These are phyloP conservation scores for Francoa sonchifolia DNA, from an alignment of 441 rosid species.

Conservation along the genomic window DNA sequence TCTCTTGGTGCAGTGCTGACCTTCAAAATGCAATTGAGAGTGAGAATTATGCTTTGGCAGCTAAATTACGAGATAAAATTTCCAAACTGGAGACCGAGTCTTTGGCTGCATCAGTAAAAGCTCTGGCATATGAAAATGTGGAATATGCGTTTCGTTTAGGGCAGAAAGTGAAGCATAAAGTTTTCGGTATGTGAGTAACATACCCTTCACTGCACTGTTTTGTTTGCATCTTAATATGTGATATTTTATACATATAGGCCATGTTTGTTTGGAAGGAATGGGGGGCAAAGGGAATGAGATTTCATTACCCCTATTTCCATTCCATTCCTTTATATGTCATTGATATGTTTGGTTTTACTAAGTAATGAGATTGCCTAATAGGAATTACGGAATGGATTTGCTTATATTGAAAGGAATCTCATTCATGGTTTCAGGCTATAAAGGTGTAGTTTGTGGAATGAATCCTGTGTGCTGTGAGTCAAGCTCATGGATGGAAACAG, in stretches of 20 bases:
- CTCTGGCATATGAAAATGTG: slow-evolving; percentile 65
- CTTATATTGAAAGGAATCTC: too few relatives aligned
- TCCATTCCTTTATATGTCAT: too few relatives aligned
- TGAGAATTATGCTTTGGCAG: slow-evolving; percentile 74
- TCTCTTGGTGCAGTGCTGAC: slow-evolving; percentile 55
- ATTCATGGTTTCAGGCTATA: slow-evolving; percentile 74
- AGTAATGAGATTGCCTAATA: too few relatives aligned
- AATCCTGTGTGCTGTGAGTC: slow-evolving; percentile 91
- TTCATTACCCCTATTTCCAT: too few relatives aligned
- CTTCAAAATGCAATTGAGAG: slow-evolving; percentile 71
- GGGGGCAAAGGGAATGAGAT: too few relatives aligned
- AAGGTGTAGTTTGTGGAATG: slow-evolving; percentile 86
- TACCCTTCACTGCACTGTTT: slow-evolving; percentile 12
- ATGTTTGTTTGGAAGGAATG: too few relatives aligned
- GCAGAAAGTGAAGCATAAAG: slow-evolving; percentile 79
- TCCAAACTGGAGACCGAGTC: slow-evolving; percentile 79
- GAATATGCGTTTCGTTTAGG: slow-evolving; percentile 78
- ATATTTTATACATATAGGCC: too few relatives aligned
- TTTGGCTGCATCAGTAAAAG: slow-evolving; percentile 76
- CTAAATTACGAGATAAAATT: slow-evolving; percentile 62
- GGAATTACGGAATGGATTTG: too few relatives aligned
- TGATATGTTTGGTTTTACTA: too few relatives aligned
- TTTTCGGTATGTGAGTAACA: slow-evolving; percentile 36
- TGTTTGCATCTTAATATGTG: not conserved
- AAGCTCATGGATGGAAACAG: slow-evolving; percentile 79